These are phyloP conservation scores for Gracilaria gracilis DNA, from an alignment of 23 red algal genomes.

Conservation along the genomic window DNA sequence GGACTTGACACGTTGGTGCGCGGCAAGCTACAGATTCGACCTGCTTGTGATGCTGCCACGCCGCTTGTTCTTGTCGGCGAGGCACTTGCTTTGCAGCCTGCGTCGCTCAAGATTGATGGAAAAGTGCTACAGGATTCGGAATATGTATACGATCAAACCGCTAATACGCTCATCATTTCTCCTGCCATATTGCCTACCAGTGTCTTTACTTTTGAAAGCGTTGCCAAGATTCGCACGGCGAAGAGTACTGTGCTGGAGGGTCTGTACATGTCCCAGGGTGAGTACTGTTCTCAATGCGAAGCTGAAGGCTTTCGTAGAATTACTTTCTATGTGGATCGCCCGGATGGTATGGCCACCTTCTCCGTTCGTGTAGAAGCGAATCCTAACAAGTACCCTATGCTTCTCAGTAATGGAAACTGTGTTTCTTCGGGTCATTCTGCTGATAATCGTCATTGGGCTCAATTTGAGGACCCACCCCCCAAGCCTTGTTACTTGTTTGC, in stretches of 20 bases:
- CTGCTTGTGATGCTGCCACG: slow-evolving; percentile 24
- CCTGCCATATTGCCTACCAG: slow-evolving; percentile 15
- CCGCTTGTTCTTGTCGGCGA: slow-evolving; percentile 76
- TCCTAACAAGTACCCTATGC: no score
- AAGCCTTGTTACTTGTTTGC: no score
- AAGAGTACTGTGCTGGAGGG: slow-evolving; percentile 90
- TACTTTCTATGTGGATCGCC: slow-evolving; percentile 89
- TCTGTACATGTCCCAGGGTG: slow-evolving; percentile 86
- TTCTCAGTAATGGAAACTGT: no score
- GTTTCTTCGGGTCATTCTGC: no score
- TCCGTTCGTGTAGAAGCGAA: slow-evolving; percentile 71
- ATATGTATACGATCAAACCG: slow-evolving; percentile 40
- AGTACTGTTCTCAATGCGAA: slow-evolving; percentile 97
- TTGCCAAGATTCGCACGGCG: slow-evolving; percentile 65
- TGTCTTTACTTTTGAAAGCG: slow-evolving; percentile 71
- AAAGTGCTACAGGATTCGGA: slow-evolving; percentile 37
- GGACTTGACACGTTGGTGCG: slow-evolving; percentile 70
- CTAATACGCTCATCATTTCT: slow-evolving; percentile 42
- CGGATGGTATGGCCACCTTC: slow-evolving; percentile 93
- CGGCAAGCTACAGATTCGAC: slow-evolving; percentile 40
- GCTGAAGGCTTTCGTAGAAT: slow-evolving; percentile 96
- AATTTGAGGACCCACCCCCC: no score
- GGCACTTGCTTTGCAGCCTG: slow-evolving; percentile 60
- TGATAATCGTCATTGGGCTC: no score
- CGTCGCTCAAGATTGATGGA: slow-evolving; percentile 72